Conservation (phyloP, 805 yeast species). For the Yueomyces sinensis region DNA sequence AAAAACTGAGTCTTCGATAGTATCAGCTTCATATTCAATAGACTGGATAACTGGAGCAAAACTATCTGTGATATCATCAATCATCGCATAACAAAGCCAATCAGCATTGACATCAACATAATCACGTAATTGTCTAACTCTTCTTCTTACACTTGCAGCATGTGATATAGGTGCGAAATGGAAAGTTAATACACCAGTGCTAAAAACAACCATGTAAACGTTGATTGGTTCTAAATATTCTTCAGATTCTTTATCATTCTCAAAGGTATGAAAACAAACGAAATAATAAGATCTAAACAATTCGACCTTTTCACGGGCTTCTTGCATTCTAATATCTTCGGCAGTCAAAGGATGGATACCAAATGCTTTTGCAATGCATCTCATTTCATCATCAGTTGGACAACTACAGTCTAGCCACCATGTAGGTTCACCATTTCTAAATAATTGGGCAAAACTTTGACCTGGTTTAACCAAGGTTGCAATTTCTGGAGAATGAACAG, state of each 20-base stretch:
- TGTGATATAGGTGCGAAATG: slow-evolving; percentile 58
- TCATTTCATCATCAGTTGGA: slow-evolving; percentile 94
- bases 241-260: slow-evolving; percentile 64
- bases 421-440: slow-evolving; percentile 57
- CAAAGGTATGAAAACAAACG: slow-evolving; percentile 95
- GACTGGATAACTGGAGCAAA: slow-evolving; percentile 72
- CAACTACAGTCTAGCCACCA: slow-evolving; percentile 97
- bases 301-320: slow-evolving; percentile 94
- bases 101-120: slow-evolving; percentile 68
- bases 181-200: slow-evolving; percentile 54
- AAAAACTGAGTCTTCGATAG: slow-evolving; percentile 71
- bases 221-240: slow-evolving; percentile 75
- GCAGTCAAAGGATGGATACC: slow-evolving; percentile 97
- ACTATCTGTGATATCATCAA: slow-evolving; percentile 77
- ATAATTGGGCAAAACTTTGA: slow-evolving; percentile 52
- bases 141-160: slow-evolving; percentile 66
- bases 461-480: slow-evolving; percentile 61
- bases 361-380: slow-evolving; percentile 79
- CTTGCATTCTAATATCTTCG: slow-evolving; percentile 94
- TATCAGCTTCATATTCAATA: slow-evolving; percentile 69
- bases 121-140: slow-evolving; percentile 68
- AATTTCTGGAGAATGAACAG: slow-evolving; percentile 80
- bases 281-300: slow-evolving; percentile 80
- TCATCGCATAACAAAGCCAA: slow-evolving; percentile 72
- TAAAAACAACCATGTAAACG: slow-evolving; percentile 59